These are phyloP conservation scores for Ceratopteris richardii DNA, from an alignment of 75 land plant species.

Conservation along the genomic window DNA sequence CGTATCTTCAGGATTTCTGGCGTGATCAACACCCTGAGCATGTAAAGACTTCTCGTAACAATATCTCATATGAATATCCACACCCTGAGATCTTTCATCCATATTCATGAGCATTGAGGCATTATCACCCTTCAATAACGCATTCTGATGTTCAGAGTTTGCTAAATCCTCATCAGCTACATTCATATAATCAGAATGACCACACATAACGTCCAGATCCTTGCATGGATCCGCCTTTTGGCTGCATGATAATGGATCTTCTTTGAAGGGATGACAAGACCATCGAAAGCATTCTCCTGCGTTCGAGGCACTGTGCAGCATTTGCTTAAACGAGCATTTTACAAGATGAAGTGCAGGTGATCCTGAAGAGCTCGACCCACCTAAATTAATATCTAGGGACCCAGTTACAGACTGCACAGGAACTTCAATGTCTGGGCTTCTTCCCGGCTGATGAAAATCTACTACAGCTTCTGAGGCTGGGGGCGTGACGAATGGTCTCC, in stretches of 20 bases:
- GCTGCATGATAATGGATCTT: not conserved
- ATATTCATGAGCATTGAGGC: too few species aligned
- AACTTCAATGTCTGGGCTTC: not conserved
- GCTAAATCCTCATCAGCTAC: too few species aligned
- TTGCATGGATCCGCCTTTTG: too few species aligned
- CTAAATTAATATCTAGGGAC: constrained; percentile 1
- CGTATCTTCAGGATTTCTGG: not conserved
- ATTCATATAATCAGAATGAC: too few species aligned
- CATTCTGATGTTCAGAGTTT: too few species aligned
- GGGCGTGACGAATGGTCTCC: constrained; percentile 55
- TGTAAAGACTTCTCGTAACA: too few species aligned
- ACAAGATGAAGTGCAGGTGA: constrained; percentile 6
- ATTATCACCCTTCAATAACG: too few species aligned
- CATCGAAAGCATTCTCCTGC: not conserved
- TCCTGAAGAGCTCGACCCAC: not conserved
- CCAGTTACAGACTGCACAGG: constrained; percentile 2
- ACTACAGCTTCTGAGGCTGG: constrained; percentile 8
- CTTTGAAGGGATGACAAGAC: not conserved
- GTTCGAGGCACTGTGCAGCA: not conserved
- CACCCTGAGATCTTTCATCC: too few species aligned
- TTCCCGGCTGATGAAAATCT: not conserved
- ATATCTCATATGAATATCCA: too few species aligned
- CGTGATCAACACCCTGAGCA: not conserved
- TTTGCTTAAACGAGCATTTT: constrained; percentile 30
- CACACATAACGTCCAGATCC: too few species aligned